phyloP scores from a whole-genome alignment of 148 eudicot genomes.

The Spergularia marina region DNA sequence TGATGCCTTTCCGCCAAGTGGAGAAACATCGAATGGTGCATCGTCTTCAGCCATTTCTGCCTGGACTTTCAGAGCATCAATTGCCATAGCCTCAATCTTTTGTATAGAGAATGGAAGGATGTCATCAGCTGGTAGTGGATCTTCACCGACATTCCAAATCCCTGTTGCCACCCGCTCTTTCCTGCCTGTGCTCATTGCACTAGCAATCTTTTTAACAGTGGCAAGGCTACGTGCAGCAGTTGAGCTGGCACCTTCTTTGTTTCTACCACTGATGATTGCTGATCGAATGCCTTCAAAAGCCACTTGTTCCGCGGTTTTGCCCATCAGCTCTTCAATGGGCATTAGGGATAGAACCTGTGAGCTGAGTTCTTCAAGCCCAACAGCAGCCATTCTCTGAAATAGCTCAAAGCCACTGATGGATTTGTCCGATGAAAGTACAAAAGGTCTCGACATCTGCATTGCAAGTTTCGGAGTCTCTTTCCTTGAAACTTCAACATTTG shows the following conservation, averaged over 20 bases:
- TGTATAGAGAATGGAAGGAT: slow-evolving; percentile 70
- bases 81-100: slow-evolving; percentile 76
- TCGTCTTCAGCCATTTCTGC: slow-evolving; percentile 74
- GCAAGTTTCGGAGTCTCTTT: slow-evolving; percentile 89
- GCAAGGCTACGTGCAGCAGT: slow-evolving; percentile 79
- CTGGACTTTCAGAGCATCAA: slow-evolving; percentile 82
- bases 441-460: slow-evolving; percentile 76
- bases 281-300: slow-evolving; percentile 99
- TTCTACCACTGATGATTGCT: slow-evolving; percentile 80
- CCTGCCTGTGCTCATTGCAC: slow-evolving; percentile 63
- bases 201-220: slow-evolving; percentile 65
- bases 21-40: slow-evolving; percentile 85
- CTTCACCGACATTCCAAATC: slow-evolving; percentile 78
- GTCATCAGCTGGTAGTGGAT: slow-evolving; percentile 59
- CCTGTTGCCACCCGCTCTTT: slow-evolving; percentile 80
- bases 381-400: slow-evolving; percentile 70
- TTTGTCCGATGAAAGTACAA: slow-evolving; percentile 46
- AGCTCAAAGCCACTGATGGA: slow-evolving; percentile 58
- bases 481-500: slow-evolving; percentile 43
- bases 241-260: slow-evolving; percentile 91
- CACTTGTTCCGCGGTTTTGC: slow-evolving; percentile 88
- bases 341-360: slow-evolving; percentile 55
- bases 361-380: slow-evolving; percentile 67
- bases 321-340: slow-evolving; percentile 78
- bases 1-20: slow-evolving; percentile 36